A percentile compares a stretch with the other conserved stretches of the same genome.
phyloP scores from a whole-genome alignment of 1,284 basidiomycete genomes.

The Leccinum subfulvum region DNA sequence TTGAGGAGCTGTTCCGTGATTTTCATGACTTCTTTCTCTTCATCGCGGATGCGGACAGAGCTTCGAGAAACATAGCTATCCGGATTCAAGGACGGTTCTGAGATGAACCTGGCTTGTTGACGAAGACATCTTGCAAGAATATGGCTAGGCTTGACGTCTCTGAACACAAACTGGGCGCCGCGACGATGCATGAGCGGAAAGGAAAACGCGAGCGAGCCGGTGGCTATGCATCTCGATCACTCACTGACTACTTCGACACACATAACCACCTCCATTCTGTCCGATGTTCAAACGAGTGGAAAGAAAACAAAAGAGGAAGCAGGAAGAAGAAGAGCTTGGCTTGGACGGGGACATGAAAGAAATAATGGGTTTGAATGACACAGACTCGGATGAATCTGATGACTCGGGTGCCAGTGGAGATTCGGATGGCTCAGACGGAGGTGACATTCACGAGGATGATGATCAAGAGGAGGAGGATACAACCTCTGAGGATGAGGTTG shows the following conservation, averaged over 20 bases:
- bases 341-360: slow-evolving; percentile 71
- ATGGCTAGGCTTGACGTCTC: slow-evolving; percentile 19
- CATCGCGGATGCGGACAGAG: slow-evolving; percentile 1
- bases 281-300: slow-evolving; percentile 82
- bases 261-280: neutral
- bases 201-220: slow-evolving; percentile 19
- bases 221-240: slow-evolving; percentile 25
- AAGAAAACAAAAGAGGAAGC: slow-evolving; percentile 61
- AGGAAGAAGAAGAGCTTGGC: slow-evolving; percentile 69
- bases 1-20: slow-evolving; percentile 32
- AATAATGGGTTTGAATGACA: slow-evolving; percentile 69
- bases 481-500: slow-evolving; percentile 26
- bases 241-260: too few relatives aligned
- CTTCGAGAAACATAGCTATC: neutral
- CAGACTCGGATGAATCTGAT: slow-evolving; percentile 69
- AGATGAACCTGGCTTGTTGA: slow-evolving; percentile 3
- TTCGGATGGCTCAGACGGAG: slow-evolving; percentile 30
- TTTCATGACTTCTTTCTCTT: slow-evolving; percentile 19
- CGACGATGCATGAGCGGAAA: slow-evolving; percentile 30
- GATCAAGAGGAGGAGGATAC: slow-evolving; percentile 35
- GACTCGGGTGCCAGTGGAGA: slow-evolving; percentile 8
- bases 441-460: slow-evolving; percentile 20
- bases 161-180: slow-evolving; percentile 16
- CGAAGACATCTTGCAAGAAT: slow-evolving; percentile 15
- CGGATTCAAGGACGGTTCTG: slow-evolving; percentile 3